A percentile compares a stretch with the other conserved stretches of the same genome.
Conservation (phyloP, 129 eudicot genomes). For the Erigeron canadensis region DNA sequence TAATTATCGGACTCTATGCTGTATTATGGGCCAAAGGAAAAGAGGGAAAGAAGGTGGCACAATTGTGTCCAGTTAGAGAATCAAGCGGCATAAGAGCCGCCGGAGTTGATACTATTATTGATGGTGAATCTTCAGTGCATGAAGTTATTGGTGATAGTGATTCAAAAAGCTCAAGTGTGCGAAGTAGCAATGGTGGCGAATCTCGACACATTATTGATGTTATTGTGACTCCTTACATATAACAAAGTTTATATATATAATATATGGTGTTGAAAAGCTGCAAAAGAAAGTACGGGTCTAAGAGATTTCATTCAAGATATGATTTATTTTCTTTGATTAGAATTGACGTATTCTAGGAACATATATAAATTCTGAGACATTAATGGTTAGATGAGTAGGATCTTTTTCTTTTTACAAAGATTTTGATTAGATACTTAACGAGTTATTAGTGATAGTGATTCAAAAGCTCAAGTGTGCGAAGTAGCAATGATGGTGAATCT, state of each 20-base stretch:
- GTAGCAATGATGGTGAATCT: too few relatives aligned
- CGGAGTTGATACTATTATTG: neutral
- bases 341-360: neutral
- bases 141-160: slow-evolving; percentile 25
- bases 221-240: slow-evolving; percentile 10
- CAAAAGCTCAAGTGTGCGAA: too few relatives aligned
- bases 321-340: neutral
- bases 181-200: slow-evolving; percentile 19
- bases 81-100: slow-evolving; percentile 11
- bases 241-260: neutral
- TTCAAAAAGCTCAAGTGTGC: slow-evolving; percentile 25
- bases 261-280: neutral
- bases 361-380: neutral
- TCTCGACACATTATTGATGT: slow-evolving; percentile 19
- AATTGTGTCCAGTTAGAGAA: slow-evolving; percentile 29
- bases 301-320: neutral
- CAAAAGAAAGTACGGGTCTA: neutral
- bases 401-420: too few relatives aligned
- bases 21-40: slow-evolving; percentile 63
- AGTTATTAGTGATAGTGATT: too few relatives aligned
- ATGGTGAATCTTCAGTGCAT: slow-evolving; percentile 15
- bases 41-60: slow-evolving; percentile 43
- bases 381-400: neutral
- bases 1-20: slow-evolving; percentile 48
- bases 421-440: too few relatives aligned